Percentiles rank a stretch among this genome's conserved stretches.
Conservation (phyloP, 2,329 filamentous ascomycete genomes). For the Parafenestella ontariensis region DNA sequence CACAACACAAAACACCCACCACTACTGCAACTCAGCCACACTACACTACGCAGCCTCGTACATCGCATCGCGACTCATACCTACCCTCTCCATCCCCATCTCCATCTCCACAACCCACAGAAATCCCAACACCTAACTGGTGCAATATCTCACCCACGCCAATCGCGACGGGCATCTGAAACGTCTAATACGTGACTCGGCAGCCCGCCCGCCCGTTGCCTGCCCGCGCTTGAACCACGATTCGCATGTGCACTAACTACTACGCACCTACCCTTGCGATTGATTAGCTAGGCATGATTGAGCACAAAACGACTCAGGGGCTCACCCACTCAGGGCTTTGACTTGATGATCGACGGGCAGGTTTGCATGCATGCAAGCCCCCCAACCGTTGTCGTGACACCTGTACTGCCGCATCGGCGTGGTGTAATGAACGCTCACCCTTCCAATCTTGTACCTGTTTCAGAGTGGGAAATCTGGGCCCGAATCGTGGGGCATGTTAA, state of each 20-base stretch:
- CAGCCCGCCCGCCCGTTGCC: not conserved
- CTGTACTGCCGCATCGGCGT: not conserved
- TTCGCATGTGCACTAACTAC: too few relatives aligned
- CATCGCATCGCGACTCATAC: not conserved
- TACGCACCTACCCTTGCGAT: not conserved
- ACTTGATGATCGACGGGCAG: not conserved
- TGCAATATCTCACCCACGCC: not conserved
- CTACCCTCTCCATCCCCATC: too few relatives aligned
- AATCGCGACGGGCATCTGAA: not conserved
- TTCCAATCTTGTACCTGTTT: not conserved
- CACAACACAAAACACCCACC: not conserved
- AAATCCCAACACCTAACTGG: not conserved
- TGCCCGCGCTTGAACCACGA: too few relatives aligned
- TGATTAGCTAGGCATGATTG: too few relatives aligned
- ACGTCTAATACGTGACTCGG: not conserved
- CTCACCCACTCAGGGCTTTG: too few relatives aligned
- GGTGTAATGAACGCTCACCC: not conserved
- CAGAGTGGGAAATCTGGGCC: not conserved
- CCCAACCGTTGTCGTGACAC: not conserved
- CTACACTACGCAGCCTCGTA: not conserved
- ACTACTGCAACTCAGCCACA: not conserved
- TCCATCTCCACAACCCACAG: not conserved
- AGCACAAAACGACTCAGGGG: not conserved
- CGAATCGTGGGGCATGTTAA: not conserved
- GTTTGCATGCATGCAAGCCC: too few relatives aligned